phyloP scores from a whole-genome alignment of 2,329 filamentous ascomycete genomes.

The Hypoxylon sp. region DNA sequence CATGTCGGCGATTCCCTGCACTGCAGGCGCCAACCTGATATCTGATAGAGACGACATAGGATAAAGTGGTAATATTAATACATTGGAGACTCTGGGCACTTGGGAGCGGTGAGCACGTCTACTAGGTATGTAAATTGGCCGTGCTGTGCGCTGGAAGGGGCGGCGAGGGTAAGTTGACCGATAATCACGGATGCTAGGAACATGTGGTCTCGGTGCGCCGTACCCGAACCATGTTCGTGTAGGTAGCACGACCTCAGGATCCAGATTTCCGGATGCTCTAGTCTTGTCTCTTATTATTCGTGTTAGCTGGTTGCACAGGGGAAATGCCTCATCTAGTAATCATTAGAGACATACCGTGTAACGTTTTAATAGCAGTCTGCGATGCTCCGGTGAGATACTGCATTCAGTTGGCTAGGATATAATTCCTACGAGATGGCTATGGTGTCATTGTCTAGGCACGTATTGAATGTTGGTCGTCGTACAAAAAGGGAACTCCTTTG shows the following conservation, averaged over 20 bases:
- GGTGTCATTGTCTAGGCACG: constrained; percentile 30
- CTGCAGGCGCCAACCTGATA: constrained; percentile 36
- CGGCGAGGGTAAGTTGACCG: constrained; percentile 30
- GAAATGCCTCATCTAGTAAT: constrained; percentile 43
- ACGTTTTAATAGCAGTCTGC: constrained; percentile 33
- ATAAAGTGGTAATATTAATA: constrained; percentile 24
- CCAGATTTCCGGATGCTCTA: constrained; percentile 23
- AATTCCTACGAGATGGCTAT: constrained; percentile 35
- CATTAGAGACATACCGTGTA: constrained; percentile 28
- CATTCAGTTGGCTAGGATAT: constrained; percentile 35
- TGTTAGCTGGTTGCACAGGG: constrained; percentile 26
- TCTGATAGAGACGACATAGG: constrained; percentile 27
- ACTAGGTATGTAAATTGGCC: constrained; percentile 9
- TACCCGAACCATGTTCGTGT: constrained; percentile 29
- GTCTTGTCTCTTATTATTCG: constrained; percentile 11
- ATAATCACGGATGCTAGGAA: constrained; percentile 29
- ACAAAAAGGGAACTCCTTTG: background rate
- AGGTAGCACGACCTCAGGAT: constrained; percentile 19
- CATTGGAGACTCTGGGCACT: constrained; percentile 24
- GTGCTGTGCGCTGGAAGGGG: constrained; percentile 30
- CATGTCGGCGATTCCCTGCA: constrained; percentile 32
- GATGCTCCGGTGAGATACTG: constrained; percentile 39
- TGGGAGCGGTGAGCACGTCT: constrained; percentile 43
- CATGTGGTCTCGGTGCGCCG: constrained; percentile 34
- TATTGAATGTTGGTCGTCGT: constrained; percentile 13